Base-by-base conservation (phyloP, 371 early-diverging fungal genomes). In the Parasitella parasitica region DNA sequence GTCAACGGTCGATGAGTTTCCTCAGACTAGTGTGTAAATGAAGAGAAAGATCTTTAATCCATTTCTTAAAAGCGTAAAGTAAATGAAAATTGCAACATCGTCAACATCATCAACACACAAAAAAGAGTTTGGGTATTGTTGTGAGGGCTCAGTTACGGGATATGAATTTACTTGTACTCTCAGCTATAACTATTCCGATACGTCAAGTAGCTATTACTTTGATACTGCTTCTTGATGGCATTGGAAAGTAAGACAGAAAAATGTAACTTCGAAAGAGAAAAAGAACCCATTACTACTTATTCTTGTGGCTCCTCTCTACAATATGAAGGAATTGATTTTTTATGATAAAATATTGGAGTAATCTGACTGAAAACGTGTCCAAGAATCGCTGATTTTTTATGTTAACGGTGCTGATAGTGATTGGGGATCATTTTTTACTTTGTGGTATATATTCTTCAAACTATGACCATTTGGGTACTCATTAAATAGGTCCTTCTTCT, bases 401-500 rank as follows among this genome's bases (percentile, higher is more conserved):
- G 43, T 30, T 46, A 43, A 57, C 30, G 24, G 56, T 57, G 46
- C 58, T 49, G 58, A 48, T 58, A 58, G 49, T 20, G 58, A 58
- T 58, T 58, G 49, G 58, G 50, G 48, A 58, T 58, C 22, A 35
- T 59, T 50, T 49, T 59, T 59, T 27, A 36, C 30, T 59, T 38
- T 36, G 39, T 50, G 37, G 28, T 59, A 59, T 59, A 50, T 37
- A 46, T 46, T 59, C 39, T 51, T 51, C 50, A 59, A 59, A 59
- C 59, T 59, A 51, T 59, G 59, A 37, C 59, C 26, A 51, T 64
- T 57, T 16, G 56, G 36, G 50, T 55, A 55, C 49, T 62, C 55
- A 24, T 2, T 62, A 49, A 62, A 55, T 37, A 62, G 62, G 37
- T 56, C 62, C 56, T 54, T 48, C 56, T 62, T 62, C 51, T 49